phyloP scores from a whole-genome alignment of 495 filamentous ascomycete genomes.

The Aspergillus baeticus region DNA sequence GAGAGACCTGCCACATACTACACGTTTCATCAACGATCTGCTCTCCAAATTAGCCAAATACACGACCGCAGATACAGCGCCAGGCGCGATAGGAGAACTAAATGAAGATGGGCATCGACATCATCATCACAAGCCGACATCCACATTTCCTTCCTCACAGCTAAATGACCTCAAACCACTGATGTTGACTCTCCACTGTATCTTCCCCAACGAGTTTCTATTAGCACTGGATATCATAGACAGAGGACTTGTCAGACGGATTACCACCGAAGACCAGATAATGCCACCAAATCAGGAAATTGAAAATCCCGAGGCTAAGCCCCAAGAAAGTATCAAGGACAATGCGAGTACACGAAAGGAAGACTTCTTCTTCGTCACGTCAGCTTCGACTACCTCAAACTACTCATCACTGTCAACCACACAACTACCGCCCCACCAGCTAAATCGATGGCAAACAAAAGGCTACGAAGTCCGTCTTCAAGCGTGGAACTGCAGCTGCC shows the following conservation, averaged over 20 bases:
- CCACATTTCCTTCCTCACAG: constrained; percentile 20
- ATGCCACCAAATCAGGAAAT: not conserved
- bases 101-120: not conserved
- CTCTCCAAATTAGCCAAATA: constrained; percentile 24
- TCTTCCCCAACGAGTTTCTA: constrained; percentile 57
- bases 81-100: not conserved
- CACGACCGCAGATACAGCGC: not conserved
- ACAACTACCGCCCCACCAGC: constrained; percentile 12
- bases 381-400: constrained; percentile 44
- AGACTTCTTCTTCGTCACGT: constrained; percentile 38
- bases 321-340: not conserved
- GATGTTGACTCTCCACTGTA: constrained; percentile 52
- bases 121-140: constrained; percentile 19
- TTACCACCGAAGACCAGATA: not conserved
- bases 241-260: constrained; percentile 56
- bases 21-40: constrained; percentile 30
- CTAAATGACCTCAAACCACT: constrained; percentile 34
- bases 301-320: not conserved
- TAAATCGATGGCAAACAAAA: constrained; percentile 24
- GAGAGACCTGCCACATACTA: not conserved
- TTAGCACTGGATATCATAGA: constrained; percentile 84
- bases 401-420: constrained; percentile 5
- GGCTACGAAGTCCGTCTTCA: constrained; percentile 67
- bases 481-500: constrained; percentile 91
- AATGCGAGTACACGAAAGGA: constrained; percentile 11